phyloP scores from a whole-genome alignment of 2,329 filamentous ascomycete species.

The Epichloe bromicola region DNA sequence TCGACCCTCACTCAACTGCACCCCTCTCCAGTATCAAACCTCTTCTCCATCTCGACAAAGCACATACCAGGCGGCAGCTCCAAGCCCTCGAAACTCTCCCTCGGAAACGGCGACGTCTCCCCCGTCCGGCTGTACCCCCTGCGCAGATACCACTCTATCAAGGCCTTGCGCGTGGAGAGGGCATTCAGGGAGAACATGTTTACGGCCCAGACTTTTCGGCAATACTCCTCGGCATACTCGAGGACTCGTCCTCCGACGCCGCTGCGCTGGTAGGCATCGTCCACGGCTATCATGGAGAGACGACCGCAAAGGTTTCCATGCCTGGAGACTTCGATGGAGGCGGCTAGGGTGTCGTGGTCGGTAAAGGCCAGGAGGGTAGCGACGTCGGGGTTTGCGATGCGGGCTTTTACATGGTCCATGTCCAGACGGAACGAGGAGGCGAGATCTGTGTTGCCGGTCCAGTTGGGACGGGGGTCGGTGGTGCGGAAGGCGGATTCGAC shows the following conservation, averaged over 20 bases:
- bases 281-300: conserved; percentile 23
- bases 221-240: conserved; percentile 19
- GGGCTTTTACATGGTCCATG: conserved; percentile 6
- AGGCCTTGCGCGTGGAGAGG: conserved; percentile 18
- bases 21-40: background rate
- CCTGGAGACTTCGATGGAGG: conserved; percentile 15
- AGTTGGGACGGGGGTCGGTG: background rate
- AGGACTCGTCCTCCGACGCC: conserved; percentile 22
- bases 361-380: conserved; percentile 1
- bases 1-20: too few relatives aligned
- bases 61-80: conserved; percentile 17
- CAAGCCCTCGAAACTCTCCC: conserved; percentile 8
- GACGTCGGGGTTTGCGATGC: conserved; percentile 4
- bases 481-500: conserved; percentile 1
- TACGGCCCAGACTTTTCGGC: conserved; percentile 15
- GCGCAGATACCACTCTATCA: conserved; percentile 24
- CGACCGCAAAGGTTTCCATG: conserved; percentile 14
- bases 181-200: conserved; percentile 19
- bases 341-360: background rate
- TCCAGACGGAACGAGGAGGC: background rate
- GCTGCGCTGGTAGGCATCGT: conserved; percentile 15
- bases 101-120: conserved; percentile 19
- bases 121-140: conserved; percentile 22
- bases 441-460: conserved; percentile 1
- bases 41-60: conserved; percentile 24